Base-by-base conservation (phyloP, 208 protist species). In the Wallacemonas sp. region DNA sequence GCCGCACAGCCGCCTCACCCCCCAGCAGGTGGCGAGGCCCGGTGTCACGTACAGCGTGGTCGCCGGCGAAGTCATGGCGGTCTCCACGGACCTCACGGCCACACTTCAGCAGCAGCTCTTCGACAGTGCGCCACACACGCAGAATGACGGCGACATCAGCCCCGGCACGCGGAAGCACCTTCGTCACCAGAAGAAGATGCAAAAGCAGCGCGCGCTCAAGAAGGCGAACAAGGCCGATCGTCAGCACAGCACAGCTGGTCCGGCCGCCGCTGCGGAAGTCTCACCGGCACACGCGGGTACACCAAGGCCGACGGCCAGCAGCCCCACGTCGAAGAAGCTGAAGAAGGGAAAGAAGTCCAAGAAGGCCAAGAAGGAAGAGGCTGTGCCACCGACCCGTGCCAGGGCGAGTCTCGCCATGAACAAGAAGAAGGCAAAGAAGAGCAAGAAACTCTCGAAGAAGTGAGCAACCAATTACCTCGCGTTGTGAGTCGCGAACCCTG, bases 151-250 rank as follows among this genome's bases (percentile, higher is more conserved):
- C 18, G 32, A 41, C 31, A 14, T 59, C 20, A 59, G 52, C 52
- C 52, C 52, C 5, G 52, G 52, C 11, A 59, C 52, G 5, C 52
- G 52, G 29, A 59, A 59, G 32, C 52, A 59, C 22, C 52, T 59
- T 5, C 52, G 52, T n/a, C 52, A 59, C 22, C 7, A 59, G 32
- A 36, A 42, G 8, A 59, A 59, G 52, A 59, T 64, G 57, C 16
- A 64, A 2, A 64, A 64, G 57, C 36, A 64, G 57, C 1, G 41
- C 18, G 57, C 20, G 22, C n/a, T 64, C 38, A 64, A 64, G 22
- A 31, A 49, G 22, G 57, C 57, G 23, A 64, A 36, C 14, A 28
- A 29, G 33, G 14, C 0, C 18, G 14, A 38, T 3, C 18, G 22
- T 55, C 48, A 55, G 20, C 10, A 41, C 36, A 41, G 36, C 36